Evolutionary conservation across 371 early-diverging fungal species (phyloP).

Genomic region (Rhizopus sp.): DNA sequence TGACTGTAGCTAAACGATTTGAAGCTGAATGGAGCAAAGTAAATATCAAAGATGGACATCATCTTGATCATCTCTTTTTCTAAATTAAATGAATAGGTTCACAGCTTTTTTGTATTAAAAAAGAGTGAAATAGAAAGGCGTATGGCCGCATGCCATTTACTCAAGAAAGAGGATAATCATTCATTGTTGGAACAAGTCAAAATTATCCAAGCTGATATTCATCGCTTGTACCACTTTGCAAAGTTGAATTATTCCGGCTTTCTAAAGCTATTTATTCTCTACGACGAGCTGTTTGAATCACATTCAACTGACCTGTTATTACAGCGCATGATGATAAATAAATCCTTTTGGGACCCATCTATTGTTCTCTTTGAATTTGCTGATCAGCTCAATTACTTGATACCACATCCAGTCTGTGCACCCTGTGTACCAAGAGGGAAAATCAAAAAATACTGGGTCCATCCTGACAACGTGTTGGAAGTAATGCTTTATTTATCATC

Average conservation of each 20-base stretch:
- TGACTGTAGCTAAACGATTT: not conserved
- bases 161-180: not conserved
- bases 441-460: conserved; percentile 17
- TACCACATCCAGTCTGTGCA: conserved; percentile 9
- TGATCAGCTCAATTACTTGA: not conserved
- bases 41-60: not conserved
- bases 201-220: conserved; percentile 11
- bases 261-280: conserved; percentile 12
- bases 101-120: conserved; percentile 20
- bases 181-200: conserved; percentile 1
- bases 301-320: not conserved
- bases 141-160: conserved; percentile 4
- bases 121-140: conserved; percentile 23
- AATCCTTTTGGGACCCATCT: conserved; percentile 12
- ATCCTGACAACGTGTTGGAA: conserved; percentile 20
- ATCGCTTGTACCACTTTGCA: conserved; percentile 16
- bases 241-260: conserved; percentile 25
- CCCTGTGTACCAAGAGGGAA: conserved; percentile 5
- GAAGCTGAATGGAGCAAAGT: conserved; percentile 21
- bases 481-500: conserved; percentile 15
- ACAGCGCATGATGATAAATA: not conserved
- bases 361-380: not conserved
- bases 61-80: no score
- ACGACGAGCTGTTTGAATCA: conserved; percentile 8
- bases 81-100: conserved; percentile 7